phyloP scores from a whole-genome alignment of 306 rosid species.

The Cucumis sativus region Cucumber_9930_V3 NC_026657.2:5837501-5838000 shows the following conservation, averaged over 20 bases:
- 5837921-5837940: no score
- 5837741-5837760: background rate
- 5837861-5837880: background rate
- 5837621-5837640: background rate
- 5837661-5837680: background rate
- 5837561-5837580: background rate
- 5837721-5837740: background rate
- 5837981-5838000: no score
- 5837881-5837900: background rate
- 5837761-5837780: background rate
- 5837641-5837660: background rate
- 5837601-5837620: background rate
- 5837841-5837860: background rate
- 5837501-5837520: background rate
- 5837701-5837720: background rate
- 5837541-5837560: background rate
- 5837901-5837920: no score
- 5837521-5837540: background rate
- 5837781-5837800: background rate
- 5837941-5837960: no score
- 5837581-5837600: background rate
- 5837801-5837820: background rate
- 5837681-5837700: background rate
- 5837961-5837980: no score
- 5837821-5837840: background rate